These are phyloP conservation scores for Candida sp. DNA, from an alignment of 1,139 yeast species.

Conservation along the genomic window DNA sequence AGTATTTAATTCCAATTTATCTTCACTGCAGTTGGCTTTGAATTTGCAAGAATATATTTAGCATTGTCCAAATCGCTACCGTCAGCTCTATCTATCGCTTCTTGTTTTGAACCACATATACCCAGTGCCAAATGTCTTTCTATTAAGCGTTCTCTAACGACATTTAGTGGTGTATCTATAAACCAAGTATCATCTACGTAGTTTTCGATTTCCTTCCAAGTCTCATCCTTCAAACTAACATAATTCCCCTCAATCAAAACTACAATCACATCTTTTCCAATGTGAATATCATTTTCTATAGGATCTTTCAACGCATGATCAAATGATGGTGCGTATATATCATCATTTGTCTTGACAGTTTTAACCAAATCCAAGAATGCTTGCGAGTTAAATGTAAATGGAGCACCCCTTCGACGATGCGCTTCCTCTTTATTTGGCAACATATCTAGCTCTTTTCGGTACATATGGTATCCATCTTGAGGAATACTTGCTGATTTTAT, in stretches of 20 bases:
- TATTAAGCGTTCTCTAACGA: constrained; percentile 59
- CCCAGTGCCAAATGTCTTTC: constrained; percentile 72
- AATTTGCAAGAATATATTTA: constrained; percentile 42
- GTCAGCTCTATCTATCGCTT: constrained; percentile 62
- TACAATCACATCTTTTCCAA: constrained; percentile 42
- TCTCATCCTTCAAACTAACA: constrained; percentile 43
- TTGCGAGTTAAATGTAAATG: constrained; percentile 73
- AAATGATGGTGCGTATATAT: constrained; percentile 61
- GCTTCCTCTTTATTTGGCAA: constrained; percentile 59
- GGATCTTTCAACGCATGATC: constrained; percentile 75
- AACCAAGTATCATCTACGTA: constrained; percentile 45
- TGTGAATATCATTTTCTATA: constrained; percentile 42
- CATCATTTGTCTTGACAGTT: constrained; percentile 16
- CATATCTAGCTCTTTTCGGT: constrained; percentile 48
- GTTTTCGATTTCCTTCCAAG: constrained; percentile 45
- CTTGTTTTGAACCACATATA: constrained; percentile 49
- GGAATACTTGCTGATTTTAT: constrained; percentile 30
- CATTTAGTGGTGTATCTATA: constrained; percentile 38
- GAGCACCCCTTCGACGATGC: constrained; percentile 72
- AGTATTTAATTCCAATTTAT: constrained; percentile 8
- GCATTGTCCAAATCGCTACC: constrained; percentile 74
- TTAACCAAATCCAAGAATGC: constrained; percentile 25
- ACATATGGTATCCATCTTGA: constrained; percentile 83
- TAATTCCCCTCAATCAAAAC: constrained; percentile 68
- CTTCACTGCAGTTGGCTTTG: constrained; percentile 20